Percentiles rank a stretch among this genome's conserved stretches.
Evolutionary conservation across 192 early-diverging fungal species (phyloP).

Genomic region (Rhizophagus sp.): DNA sequence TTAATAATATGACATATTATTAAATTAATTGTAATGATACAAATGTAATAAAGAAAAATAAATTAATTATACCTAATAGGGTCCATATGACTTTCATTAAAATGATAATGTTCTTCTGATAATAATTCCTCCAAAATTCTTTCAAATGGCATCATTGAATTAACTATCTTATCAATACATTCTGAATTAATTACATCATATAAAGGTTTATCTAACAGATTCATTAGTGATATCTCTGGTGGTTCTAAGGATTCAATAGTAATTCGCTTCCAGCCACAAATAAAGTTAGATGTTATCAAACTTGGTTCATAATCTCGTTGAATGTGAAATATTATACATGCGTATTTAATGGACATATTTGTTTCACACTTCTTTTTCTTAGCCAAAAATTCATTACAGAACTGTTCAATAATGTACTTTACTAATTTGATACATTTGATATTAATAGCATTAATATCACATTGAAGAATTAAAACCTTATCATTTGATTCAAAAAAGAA

Average conservation of each 20-base stretch:
- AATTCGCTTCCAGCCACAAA: background rate
- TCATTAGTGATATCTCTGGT: background rate
- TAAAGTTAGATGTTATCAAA: background rate
- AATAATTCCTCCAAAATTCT: background rate
- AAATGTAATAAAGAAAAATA: too few relatives aligned
- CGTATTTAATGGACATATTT: background rate
- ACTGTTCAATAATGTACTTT: slow-evolving; percentile 15
- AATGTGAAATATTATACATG: background rate
- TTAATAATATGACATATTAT: background rate
- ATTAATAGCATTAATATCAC: background rate
- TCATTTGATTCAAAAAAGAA: slow-evolving; percentile 17
- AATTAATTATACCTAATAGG: background rate
- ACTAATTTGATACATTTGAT: slow-evolving; percentile 6
- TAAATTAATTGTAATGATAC: too few relatives aligned
- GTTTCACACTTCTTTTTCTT: background rate
- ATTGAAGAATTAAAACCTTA: slow-evolving; percentile 12
- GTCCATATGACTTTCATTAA: background rate
- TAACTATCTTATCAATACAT: background rate
- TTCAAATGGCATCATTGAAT: background rate
- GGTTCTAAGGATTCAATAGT: background rate
- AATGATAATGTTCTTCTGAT: background rate
- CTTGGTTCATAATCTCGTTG: background rate
- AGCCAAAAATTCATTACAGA: background rate
- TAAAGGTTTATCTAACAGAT: background rate
- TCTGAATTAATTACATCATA: background rate